phyloP scores from a whole-genome alignment of 768 basidiomycete species.

The Kwoniella botswanensis region DNA sequence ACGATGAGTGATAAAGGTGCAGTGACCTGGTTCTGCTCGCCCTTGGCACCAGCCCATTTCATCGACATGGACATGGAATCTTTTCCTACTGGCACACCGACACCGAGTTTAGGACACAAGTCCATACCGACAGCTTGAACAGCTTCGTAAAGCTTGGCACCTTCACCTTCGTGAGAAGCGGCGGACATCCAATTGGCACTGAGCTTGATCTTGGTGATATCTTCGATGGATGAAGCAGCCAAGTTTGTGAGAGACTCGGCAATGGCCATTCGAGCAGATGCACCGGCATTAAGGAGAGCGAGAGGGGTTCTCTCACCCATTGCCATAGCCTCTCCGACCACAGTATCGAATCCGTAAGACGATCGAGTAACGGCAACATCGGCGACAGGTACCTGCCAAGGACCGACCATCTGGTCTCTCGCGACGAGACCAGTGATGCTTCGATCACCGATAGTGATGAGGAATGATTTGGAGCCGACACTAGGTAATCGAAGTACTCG shows the following conservation, averaged over 20 bases:
- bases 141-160: constrained; percentile 85
- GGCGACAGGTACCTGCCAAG: constrained; percentile 96
- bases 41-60: constrained; percentile 73
- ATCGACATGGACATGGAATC: constrained; percentile 99
- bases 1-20: constrained; percentile 91
- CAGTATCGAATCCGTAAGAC: constrained; percentile 86
- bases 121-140: constrained; percentile 84
- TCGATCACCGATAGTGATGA: constrained; percentile 97
- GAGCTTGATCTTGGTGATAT: constrained; percentile 80
- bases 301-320: constrained; percentile 96
- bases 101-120: constrained; percentile 86
- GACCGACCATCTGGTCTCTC: constrained; percentile 98
- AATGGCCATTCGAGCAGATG: constrained; percentile 94
- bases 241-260: constrained; percentile 93
- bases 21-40: constrained; percentile 77
- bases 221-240: constrained; percentile 74
- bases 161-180: constrained; percentile 80
- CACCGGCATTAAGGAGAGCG: constrained; percentile 82
- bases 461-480: constrained; percentile 94
- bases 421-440: constrained; percentile 91
- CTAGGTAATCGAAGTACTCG: constrained; percentile 88
- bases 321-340: constrained; percentile 93
- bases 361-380: constrained; percentile 97
- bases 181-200: constrained; percentile 99
- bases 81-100: constrained; percentile 96